phyloP scores from a whole-genome alignment of 371 early-diverging fungal genomes.

The Mortierella sp. region DNA sequence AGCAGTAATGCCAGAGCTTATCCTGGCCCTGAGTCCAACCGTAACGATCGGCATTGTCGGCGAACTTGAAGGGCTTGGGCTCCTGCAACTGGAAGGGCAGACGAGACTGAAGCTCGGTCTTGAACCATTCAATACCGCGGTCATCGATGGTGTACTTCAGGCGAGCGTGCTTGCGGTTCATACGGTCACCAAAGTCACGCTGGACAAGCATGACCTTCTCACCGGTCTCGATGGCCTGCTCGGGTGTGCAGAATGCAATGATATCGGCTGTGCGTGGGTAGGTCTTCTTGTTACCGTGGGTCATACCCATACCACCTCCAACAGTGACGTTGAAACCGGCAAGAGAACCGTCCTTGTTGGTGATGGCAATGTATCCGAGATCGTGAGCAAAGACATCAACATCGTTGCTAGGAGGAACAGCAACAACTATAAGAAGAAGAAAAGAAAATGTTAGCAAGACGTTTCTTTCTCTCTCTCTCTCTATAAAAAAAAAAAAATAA shows the following conservation, averaged over 20 bases:
- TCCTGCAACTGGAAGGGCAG: slow-evolving; percentile 79
- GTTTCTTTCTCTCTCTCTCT: too few relatives aligned
- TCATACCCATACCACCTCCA: slow-evolving; percentile 98
- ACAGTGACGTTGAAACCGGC: slow-evolving; percentile 94
- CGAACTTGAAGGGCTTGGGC: slow-evolving; percentile 80
- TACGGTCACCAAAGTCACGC: slow-evolving; percentile 94
- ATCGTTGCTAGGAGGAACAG: slow-evolving; percentile 95
- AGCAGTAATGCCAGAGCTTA: slow-evolving; percentile 83
- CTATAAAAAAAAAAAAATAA: too few relatives aligned
- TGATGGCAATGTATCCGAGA: slow-evolving; percentile 92
- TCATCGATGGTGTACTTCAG: slow-evolving; percentile 97
- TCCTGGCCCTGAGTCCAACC: slow-evolving; percentile 90
- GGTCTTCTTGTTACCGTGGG: slow-evolving; percentile 96
- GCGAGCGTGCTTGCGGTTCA: slow-evolving; percentile 97
- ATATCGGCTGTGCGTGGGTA: slow-evolving; percentile 88
- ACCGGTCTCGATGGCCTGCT: slow-evolving; percentile 81
- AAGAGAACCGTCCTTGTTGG: slow-evolving; percentile 78
- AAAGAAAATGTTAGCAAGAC: not conserved
- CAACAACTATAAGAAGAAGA: slow-evolving; percentile 70
- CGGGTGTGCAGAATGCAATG: slow-evolving; percentile 84
- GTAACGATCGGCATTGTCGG: slow-evolving; percentile 91
- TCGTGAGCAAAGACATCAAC: slow-evolving; percentile 96
- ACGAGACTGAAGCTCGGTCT: slow-evolving; percentile 83
- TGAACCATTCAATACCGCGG: slow-evolving; percentile 91
- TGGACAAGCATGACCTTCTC: slow-evolving; percentile 93